Evolutionary conservation across 805 yeast species (phyloP).

Genomic region (Saccharomycopsis sp.): DNA sequence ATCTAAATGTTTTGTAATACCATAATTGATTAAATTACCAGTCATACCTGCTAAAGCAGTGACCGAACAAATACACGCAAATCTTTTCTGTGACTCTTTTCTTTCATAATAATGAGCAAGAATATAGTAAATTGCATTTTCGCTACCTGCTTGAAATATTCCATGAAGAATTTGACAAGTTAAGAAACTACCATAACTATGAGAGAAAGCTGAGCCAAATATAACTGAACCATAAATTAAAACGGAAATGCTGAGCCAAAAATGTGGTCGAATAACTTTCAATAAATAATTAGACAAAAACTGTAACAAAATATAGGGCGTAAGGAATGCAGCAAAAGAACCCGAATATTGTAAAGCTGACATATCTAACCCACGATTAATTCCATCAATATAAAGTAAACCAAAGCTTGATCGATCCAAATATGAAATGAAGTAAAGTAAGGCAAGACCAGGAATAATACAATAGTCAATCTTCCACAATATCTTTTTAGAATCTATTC

Average conservation of each 20-base stretch:
- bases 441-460: constrained; percentile 62
- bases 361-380: constrained; percentile 43
- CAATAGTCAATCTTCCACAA: constrained; percentile 59
- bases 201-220: constrained; percentile 57
- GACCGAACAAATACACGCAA: constrained; percentile 54
- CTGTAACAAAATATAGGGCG: constrained; percentile 59
- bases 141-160: constrained; percentile 60
- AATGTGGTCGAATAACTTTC: constrained; percentile 52
- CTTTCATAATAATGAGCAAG: constrained; percentile 59
- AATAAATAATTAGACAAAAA: constrained; percentile 56
- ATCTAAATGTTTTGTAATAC: constrained; percentile 36
- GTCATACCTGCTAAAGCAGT: constrained; percentile 73
- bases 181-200: constrained; percentile 48
- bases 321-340: constrained; percentile 61
- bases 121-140: constrained; percentile 68
- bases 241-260: constrained; percentile 54
- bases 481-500: constrained; percentile 44
- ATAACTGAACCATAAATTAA: constrained; percentile 54
- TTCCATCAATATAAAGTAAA: constrained; percentile 61
- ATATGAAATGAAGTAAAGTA: constrained; percentile 61
- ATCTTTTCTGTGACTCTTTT: constrained; percentile 59
- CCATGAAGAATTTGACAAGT: constrained; percentile 62
- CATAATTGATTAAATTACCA: constrained; percentile 64
- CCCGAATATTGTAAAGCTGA: constrained; percentile 52
- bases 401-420: constrained; percentile 69